Percentiles rank a stretch among this genome's conserved stretches.
These are phyloP conservation scores for Avena sativa DNA, from an alignment of 176 grass and related monocot genomes.

Conservation along the genomic window DNA sequence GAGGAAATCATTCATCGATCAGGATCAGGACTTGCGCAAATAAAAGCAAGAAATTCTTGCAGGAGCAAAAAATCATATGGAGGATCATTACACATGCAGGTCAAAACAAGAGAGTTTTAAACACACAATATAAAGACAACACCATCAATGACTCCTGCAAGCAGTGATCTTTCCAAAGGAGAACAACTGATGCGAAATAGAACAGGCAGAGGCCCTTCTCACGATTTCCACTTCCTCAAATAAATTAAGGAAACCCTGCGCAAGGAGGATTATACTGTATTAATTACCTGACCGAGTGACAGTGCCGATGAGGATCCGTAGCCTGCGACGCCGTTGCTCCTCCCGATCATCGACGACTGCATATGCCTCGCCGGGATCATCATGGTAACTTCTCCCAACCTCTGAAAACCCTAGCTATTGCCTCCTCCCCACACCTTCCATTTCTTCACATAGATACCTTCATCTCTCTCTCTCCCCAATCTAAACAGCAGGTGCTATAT, in stretches of 20 bases:
- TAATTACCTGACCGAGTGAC: constrained; percentile 83
- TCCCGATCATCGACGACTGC: constrained; percentile 81
- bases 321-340: constrained; percentile 53
- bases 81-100: neutral
- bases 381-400: constrained; percentile 61
- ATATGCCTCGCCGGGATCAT: constrained; percentile 91
- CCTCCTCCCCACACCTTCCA: constrained; percentile 37
- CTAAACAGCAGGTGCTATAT: constrained; percentile 36
- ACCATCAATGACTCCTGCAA: neutral
- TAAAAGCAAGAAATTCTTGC: neutral
- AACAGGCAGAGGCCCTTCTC: neutral
- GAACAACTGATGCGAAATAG: neutral
- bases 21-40: neutral
- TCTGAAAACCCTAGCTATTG: constrained; percentile 60
- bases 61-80: neutral
- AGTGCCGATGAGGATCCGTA: constrained; percentile 89
- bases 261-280: neutral
- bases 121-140: neutral
- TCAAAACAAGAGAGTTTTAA: neutral
- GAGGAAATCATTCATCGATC: neutral
- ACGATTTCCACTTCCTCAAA: constrained; percentile 5
- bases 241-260: neutral
- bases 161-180: neutral
- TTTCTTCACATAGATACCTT: constrained; percentile 36
- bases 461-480: neutral